phyloP scores from a whole-genome alignment of 2,329 filamentous ascomycete species.

The Neonectria faginata region DNA sequence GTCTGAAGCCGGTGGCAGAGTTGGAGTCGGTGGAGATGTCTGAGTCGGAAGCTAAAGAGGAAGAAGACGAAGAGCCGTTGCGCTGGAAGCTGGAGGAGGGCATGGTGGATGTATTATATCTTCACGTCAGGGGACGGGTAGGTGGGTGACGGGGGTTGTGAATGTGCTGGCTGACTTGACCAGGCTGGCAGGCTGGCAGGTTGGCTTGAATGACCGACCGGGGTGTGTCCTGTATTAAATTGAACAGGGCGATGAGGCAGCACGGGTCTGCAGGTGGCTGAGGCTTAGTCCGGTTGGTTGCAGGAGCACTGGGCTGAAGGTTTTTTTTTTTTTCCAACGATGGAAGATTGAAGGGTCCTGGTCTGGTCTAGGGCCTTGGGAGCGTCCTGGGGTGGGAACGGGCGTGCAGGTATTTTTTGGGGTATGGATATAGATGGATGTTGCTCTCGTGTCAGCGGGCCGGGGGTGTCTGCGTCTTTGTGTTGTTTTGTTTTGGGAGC shows the following conservation, averaged over 20 bases:
- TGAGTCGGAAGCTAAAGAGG: constrained; percentile 39
- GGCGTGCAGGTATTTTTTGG: constrained; percentile 14
- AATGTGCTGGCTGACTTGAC: constrained; percentile 7
- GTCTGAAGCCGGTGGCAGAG: constrained; percentile 53
- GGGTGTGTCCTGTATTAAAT: constrained; percentile 29
- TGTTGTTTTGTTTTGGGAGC: background rate
- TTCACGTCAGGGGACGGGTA: constrained; percentile 18
- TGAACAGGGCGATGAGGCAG: constrained; percentile 37
- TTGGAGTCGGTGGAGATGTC: constrained; percentile 44
- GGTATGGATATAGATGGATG: background rate
- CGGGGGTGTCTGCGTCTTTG: background rate
- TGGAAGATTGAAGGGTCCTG: constrained; percentile 36
- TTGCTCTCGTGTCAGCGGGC: background rate
- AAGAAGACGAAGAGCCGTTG: constrained; percentile 41
- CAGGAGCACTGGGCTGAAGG: constrained; percentile 34
- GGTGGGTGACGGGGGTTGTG: constrained; percentile 1
- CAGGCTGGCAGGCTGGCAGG: background rate
- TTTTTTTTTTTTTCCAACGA: constrained; percentile 8
- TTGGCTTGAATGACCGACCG: constrained; percentile 11
- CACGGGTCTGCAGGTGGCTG: constrained; percentile 43
- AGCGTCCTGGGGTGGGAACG: constrained; percentile 2
- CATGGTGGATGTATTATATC: constrained; percentile 41
- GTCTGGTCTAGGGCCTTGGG: constrained; percentile 15
- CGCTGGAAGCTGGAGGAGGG: constrained; percentile 37
- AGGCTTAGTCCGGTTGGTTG: constrained; percentile 44